Evolutionary conservation across 495 filamentous ascomycete genomes (phyloP), one percentile per base, ranked within the genome.

Genomic region (Penicillium odoratum): DNA sequence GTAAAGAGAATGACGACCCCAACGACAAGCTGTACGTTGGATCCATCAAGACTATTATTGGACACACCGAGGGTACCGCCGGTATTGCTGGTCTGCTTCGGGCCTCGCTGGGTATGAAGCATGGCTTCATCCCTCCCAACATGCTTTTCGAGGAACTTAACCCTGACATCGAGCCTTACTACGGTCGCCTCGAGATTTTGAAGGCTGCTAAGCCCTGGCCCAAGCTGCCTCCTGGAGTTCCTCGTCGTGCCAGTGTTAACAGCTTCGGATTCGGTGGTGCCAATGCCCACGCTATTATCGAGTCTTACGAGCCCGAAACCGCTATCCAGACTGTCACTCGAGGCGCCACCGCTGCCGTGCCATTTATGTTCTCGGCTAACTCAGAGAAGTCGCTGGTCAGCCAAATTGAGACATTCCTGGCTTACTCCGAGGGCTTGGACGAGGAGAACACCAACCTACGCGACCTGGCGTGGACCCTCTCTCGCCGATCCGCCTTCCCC

Each of bases 61-160:
- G 44, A 31, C 84, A 85, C 63, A 49, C 58, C 1, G 82, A 83
- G 53, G 82, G 76, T 1, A 64, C 74, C 5, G 79, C 83, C 3
- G 85, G 85, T 7, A 53, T 88, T 26, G 85, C 85, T 0, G 81
- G 80, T 2, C 21, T 88, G 2, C 53, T 89, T 1, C 85, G 86
- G 62, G 78, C 79, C 0, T 64, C 74, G 2, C 58, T 81, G 15
- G 67, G 74, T 11, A 68, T 88, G 48, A 69, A 78, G 50, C 66
- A 82, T 43, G 56, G 59, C 9, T 48, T 59, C 0, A 74, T 88
- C 7, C 74, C 81, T 0, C 82, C 85, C 0, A 87, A 85, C 46
- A 45, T 85, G 11, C 74, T 78, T 25, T 75, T 86, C 33, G 54
- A 78, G 0, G 62, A 58, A 0, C 70, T 83, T 1, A 83, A 82